Percentiles rank a stretch among this genome's conserved stretches.
These are phyloP conservation scores for Pestalotiopsis fici DNA, from an alignment of 2,329 filamentous ascomycete species.

Conservation along the genomic window DNA sequence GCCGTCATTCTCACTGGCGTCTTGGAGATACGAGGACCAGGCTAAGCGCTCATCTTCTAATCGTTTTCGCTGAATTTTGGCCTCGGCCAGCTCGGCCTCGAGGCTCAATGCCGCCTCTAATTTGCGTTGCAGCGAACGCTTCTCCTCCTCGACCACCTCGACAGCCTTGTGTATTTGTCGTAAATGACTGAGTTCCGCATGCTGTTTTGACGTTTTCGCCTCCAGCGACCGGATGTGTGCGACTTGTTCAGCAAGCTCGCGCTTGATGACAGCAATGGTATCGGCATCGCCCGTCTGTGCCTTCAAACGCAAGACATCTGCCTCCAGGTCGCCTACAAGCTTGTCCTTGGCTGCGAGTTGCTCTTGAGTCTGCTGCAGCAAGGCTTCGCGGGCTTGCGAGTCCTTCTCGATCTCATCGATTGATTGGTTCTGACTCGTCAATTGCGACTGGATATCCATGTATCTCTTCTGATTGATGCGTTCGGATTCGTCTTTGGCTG, in stretches of 20 bases:
- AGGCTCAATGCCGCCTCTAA: slow-evolving; percentile 74
- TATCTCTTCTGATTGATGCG: slow-evolving; percentile 58
- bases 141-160: slow-evolving; percentile 94
- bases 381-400: slow-evolving; percentile 53
- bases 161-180: slow-evolving; percentile 84
- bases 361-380: slow-evolving; percentile 63
- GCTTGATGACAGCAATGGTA: slow-evolving; percentile 80
- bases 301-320: slow-evolving; percentile 80
- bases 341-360: slow-evolving; percentile 69
- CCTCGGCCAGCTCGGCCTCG: slow-evolving; percentile 76
- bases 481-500: slow-evolving; percentile 69
- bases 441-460: slow-evolving; percentile 54
- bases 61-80: slow-evolving; percentile 78
- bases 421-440: slow-evolving; percentile 45
- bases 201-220: slow-evolving; percentile 76
- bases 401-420: slow-evolving; percentile 63
- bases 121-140: slow-evolving; percentile 76
- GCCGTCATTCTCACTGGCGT: slow-evolving; percentile 60
- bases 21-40: slow-evolving; percentile 85
- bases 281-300: slow-evolving; percentile 86
- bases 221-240: slow-evolving; percentile 88
- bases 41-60: slow-evolving; percentile 85
- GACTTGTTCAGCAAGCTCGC: slow-evolving; percentile 88
- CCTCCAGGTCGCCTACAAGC: slow-evolving; percentile 74
- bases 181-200: slow-evolving; percentile 76